Evolutionary conservation across 495 filamentous ascomycete species (phyloP).

Genomic region (Saxophila tyrrhenica): DNA sequence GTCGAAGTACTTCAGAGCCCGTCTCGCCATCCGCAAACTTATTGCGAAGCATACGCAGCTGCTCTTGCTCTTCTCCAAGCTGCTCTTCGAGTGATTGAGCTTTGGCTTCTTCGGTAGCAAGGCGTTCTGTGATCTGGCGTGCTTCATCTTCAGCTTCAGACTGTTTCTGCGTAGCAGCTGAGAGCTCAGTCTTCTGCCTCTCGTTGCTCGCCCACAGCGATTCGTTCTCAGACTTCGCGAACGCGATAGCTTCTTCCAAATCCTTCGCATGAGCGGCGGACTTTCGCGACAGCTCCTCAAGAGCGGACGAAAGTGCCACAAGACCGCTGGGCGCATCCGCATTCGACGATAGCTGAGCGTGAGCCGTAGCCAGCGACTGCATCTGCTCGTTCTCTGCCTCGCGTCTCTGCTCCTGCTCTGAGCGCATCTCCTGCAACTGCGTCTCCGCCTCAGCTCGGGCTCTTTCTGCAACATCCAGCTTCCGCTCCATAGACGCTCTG

Average conservation of each 20-base stretch:
- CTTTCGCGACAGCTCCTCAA: constrained; percentile 40
- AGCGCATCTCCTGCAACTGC: constrained; percentile 26
- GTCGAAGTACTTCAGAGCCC: constrained; percentile 62
- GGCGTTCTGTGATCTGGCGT: constrained; percentile 28
- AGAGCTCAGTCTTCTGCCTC: constrained; percentile 20
- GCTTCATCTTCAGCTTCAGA: constrained; percentile 8
- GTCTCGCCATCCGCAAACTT: constrained; percentile 69
- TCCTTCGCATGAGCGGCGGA: constrained; percentile 27
- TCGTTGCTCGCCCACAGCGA: constrained; percentile 22
- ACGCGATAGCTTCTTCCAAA: constrained; percentile 28
- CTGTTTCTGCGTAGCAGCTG: constrained; percentile 18
- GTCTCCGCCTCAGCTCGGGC: constrained; percentile 38
- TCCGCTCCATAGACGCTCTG: constrained; percentile 41
- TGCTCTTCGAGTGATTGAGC: constrained; percentile 48
- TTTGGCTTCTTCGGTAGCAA: constrained; percentile 47
- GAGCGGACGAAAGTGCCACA: constrained; percentile 36
- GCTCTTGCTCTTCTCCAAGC: constrained; percentile 52
- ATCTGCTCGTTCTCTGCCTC: constrained; percentile 42
- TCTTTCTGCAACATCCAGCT: constrained; percentile 39
- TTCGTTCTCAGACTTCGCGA: constrained; percentile 30
- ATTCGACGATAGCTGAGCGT: constrained; percentile 49
- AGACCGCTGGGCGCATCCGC: constrained; percentile 49
- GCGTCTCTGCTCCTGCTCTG: constrained; percentile 34
- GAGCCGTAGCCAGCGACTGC: constrained; percentile 47
- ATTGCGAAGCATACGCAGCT: constrained; percentile 51